Base-by-base conservation (phyloP, 257 asterid species). In the Gynochthodes officinalis region DNA sequence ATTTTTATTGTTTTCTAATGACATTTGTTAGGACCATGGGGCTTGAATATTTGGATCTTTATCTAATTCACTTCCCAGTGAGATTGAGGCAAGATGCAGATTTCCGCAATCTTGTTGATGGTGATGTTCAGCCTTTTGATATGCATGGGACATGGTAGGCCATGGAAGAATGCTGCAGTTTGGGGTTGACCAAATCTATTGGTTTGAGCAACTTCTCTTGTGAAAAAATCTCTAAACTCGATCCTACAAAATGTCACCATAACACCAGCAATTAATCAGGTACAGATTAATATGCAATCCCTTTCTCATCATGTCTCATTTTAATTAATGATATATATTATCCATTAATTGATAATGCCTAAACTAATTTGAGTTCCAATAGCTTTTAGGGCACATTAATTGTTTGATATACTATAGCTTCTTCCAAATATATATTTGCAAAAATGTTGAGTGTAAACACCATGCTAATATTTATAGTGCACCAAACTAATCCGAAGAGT, bases 141-240 rank as follows among this genome's bases (percentile, higher is more conserved):
- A 71, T 70, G 0, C 77, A 59, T 23, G 84, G 78, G 25, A 82
- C 86, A 15, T 86, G 93, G 93, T 73, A 82, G 75, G 93, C 79
- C 4, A 83, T 87, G 90, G 90, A 87, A 79, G 82, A 75, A 37
- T 85, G 89, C 63, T 23, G 13, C 30, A 77, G 58, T 27, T 60
- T 82, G 65, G 93, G 93, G 4, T 60, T 87, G 59, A 80, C 82
- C 2, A 85, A 85, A 30, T 85, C 90, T 4, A 80, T 87, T 73
- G 90, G 89, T 64, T 88, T 85, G 3, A 79, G 89, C 88, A 87
- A 87, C 67, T 87, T 83, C 75, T 76, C 82, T 70, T 78, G 82
- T 73, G 76, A 75, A 62, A 87, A 85, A 64, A 82, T 87, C 73
- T 73, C 81, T 14, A 49, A 74, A 39, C 54, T 83, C 57, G n/a